Percentiles rank a stretch among this genome's conserved stretches.
These are phyloP conservation scores for Lasiodiplodia hormozganensis DNA, from an alignment of 2,329 filamentous ascomycete genomes.

Conservation along the genomic window DNA sequence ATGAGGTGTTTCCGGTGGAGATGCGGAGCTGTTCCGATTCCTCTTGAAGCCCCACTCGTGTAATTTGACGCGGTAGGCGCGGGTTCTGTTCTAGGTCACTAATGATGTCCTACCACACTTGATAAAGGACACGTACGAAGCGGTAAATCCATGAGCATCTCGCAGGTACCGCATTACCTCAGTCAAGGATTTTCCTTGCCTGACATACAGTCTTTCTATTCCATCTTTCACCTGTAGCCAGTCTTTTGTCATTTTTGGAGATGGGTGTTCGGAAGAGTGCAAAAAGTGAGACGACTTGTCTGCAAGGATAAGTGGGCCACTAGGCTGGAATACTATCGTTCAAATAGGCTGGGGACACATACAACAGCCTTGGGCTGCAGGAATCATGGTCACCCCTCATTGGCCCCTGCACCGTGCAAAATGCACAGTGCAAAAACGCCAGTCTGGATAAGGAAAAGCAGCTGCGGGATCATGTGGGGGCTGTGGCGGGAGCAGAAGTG, in stretches of 20 bases:
- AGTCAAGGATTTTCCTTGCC: conserved; percentile 15
- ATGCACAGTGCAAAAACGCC: too few relatives aligned
- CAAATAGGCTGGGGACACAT: not conserved
- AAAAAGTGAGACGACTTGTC: not conserved
- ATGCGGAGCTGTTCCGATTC: not conserved
- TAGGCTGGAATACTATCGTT: not conserved
- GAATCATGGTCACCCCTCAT: not conserved
- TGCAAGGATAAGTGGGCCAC: not conserved
- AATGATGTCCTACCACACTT: not conserved
- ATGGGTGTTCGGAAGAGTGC: not conserved
- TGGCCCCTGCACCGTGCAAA: not conserved
- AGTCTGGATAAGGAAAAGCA: not conserved
- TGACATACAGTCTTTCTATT: conserved; percentile 19
- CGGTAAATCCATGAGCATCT: conserved; percentile 6
- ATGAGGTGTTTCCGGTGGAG: too few relatives aligned
- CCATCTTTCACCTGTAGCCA: conserved; percentile 19
- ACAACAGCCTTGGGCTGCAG: not conserved
- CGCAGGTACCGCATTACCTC: conserved; percentile 8
- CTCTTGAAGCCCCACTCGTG: conserved; percentile 27
- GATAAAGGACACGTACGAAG: conserved; percentile 8
- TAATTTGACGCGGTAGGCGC: conserved; percentile 24
- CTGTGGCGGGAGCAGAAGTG: not conserved
- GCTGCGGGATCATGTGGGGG: not conserved
- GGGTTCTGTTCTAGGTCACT: not conserved
- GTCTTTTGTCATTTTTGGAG: conserved; percentile 19